Evolutionary conservation across 2,329 filamentous ascomycete species (phyloP), one percentile per base, ranked within the genome.

Genomic region (Westerdykella ornata): DNA sequence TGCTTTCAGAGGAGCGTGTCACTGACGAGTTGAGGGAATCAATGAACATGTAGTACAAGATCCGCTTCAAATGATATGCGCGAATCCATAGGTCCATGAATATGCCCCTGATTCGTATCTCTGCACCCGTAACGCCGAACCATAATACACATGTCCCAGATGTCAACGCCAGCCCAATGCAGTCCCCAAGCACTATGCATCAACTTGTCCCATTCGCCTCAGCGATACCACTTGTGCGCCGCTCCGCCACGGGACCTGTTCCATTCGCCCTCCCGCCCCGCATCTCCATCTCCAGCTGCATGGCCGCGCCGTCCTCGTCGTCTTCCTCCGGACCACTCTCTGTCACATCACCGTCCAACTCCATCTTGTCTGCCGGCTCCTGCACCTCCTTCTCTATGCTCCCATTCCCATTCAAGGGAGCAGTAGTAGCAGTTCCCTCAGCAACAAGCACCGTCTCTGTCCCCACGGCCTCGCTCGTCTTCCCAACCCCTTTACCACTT

Each of bases 261-360:
- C 39, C 41, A 15, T 53, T 51, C 18, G 34, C 35, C 29, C 46
- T 39, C 41, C 57, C 57, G 3, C 62, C 61, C 4, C 61, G 53
- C 62, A 66, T 66, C 45, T 66, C 62, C 59, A 66, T 64, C 48
- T 66, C 61, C n/a, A 66, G 53, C 43, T 65, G 62, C 60, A 63
- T 63, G 0, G 62, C 60, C 15, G 60, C 59, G 1, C 51, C 48
- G 36, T 63, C 62, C 15, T 58, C 51, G 20, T 34, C 41, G 7
- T 38, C 36, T 14, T 28, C 14, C 36, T 60, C 59, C 13, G 51
- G 43, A 7, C 59, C 58, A 38, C 51, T 57, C 2, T 57, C 54
- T 31, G 38, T 32, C n/a, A 34, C 26, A 28, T 18, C 38, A 12
- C 44, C 37, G 16, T 54, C 53, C 11, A 52, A 48, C 2, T 52